phyloP scores from a whole-genome alignment of 495 filamentous ascomycete species.

The Ascobolus immersus region DNA sequence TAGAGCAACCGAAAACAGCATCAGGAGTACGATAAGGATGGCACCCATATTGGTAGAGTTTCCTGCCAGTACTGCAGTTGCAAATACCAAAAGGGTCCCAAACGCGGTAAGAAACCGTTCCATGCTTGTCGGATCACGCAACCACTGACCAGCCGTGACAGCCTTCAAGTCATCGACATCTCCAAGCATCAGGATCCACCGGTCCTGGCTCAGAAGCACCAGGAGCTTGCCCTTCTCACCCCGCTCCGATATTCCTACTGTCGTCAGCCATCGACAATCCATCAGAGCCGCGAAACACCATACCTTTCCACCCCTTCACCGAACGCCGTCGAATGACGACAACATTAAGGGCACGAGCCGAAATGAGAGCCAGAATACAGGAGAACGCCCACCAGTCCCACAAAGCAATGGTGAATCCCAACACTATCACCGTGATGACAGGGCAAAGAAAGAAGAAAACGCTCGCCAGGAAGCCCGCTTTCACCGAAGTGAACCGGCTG shows the following conservation, averaged over 20 bases:
- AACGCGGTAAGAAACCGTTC: slow-evolving; percentile 24
- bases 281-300: too few species aligned
- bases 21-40: slow-evolving; percentile 23
- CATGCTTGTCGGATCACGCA: slow-evolving; percentile 24
- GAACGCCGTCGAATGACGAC: slow-evolving; percentile 26
- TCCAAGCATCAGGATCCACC: slow-evolving; percentile 27
- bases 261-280: too few species aligned
- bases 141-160: slow-evolving; percentile 30
- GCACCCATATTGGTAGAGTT: slow-evolving; percentile 26
- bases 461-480: slow-evolving; percentile 19
- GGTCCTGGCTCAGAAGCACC: slow-evolving; percentile 19
- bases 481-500: slow-evolving; percentile 8
- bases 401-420: slow-evolving; percentile 20
- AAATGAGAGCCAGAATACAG: slow-evolving; percentile 22
- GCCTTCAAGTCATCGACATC: slow-evolving; percentile 29
- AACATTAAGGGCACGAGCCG: slow-evolving; percentile 29
- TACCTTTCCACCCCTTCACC: slow-evolving; percentile 17
- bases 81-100: slow-evolving; percentile 30
- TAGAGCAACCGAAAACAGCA: slow-evolving; percentile 24
- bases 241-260: too few species aligned
- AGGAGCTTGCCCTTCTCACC: slow-evolving; percentile 19
- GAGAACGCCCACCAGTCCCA: slow-evolving; percentile 29
- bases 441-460: slow-evolving; percentile 23
- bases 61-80: slow-evolving; percentile 24
- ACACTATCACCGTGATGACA: slow-evolving; percentile 19